These are phyloP conservation scores for Selaginella moellendorffii DNA, from an alignment of 75 land plant species.

Conservation along the genomic window DNA sequence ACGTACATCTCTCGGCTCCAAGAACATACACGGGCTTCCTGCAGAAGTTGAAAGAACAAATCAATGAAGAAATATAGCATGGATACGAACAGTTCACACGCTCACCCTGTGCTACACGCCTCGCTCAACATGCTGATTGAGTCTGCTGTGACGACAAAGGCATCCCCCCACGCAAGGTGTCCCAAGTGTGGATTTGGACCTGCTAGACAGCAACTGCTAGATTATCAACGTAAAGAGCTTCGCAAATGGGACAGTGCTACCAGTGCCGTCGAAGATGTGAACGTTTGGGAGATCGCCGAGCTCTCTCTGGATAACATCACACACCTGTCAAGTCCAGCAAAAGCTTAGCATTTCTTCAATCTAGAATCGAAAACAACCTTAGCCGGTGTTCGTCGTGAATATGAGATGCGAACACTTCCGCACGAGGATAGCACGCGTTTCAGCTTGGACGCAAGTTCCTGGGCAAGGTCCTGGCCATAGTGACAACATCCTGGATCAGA, in stretches of 20 bases:
- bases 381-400: conserved; percentile 71
- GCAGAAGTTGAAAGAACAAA: conserved; percentile 3
- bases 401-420: conserved; percentile 87
- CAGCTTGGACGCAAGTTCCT: conserved; percentile 40
- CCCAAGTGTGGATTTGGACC: conserved; percentile 78
- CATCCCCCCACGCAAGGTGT: conserved; percentile 95
- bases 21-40: conserved; percentile 97
- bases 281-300: conserved; percentile 60
- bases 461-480: conserved; percentile 83
- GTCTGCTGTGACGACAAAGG: conserved; percentile 95
- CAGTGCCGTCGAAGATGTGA: conserved; percentile 84
- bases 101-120: conserved; percentile 98
- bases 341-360: background rate
- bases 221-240: too few species aligned
- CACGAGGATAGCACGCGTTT: conserved; percentile 55
- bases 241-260: too few species aligned
- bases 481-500: conserved; percentile 44
- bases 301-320: conserved; percentile 23
- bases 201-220: too few species aligned
- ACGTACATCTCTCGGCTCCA: conserved; percentile 77
- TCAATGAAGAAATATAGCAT: background rate
- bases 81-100: background rate
- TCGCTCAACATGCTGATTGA: conserved; percentile 95
- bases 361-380: conserved; percentile 33
- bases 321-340: background rate